Evolutionary conservation across 2,329 filamentous ascomycete species (phyloP), one percentile per base, ranked within the genome.

Genomic region (Penicillium decumbens): DNA sequence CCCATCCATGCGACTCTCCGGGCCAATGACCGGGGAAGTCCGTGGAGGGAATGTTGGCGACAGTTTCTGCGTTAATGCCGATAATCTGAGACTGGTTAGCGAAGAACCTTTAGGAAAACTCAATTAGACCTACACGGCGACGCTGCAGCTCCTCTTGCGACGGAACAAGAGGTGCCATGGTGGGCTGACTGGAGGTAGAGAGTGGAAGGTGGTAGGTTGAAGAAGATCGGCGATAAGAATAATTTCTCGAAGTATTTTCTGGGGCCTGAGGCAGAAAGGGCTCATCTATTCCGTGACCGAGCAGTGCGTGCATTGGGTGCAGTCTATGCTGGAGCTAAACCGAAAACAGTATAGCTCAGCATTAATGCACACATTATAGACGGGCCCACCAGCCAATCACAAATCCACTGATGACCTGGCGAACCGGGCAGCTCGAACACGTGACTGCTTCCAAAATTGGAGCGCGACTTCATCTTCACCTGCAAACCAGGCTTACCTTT

Each of bases 21-120:
- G 89, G 87, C 76, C 85, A 93, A 71, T 95, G 89, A 58, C 87
- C 87, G 13, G 95, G 95, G 69, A 92, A 95, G 68, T 97, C 92
- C 63, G 85, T 95, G 41, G 90, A 93, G 54, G 85, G 81, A 62
- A 92, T 87, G 75, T 97, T 84, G 60, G 87, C 88, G 65, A 98
- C 87, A 20, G 89, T 96, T 74, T 98, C 93, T 60, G 84, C 78
- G 71, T 93, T 89, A 74, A 98, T 84, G 61, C 85, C 83, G 65
- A 98, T 85, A 61, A 88, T 86, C 88, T 95, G 62, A 44, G 43
- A 50, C 24, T 43, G 20, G 47, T 55, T 46, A 51, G 45, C 33
- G 15, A 30, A 29, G 24, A 20, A 27, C 2, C n/a, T 29, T 8
- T 6, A 20, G 44, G 23, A 6, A 7, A 18, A 23, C 39, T 57